Percentiles rank a stretch among this genome's conserved stretches.
phyloP scores from a whole-genome alignment of 2,329 filamentous ascomycete genomes.

The Colletotrichum abscissum region DNA sequence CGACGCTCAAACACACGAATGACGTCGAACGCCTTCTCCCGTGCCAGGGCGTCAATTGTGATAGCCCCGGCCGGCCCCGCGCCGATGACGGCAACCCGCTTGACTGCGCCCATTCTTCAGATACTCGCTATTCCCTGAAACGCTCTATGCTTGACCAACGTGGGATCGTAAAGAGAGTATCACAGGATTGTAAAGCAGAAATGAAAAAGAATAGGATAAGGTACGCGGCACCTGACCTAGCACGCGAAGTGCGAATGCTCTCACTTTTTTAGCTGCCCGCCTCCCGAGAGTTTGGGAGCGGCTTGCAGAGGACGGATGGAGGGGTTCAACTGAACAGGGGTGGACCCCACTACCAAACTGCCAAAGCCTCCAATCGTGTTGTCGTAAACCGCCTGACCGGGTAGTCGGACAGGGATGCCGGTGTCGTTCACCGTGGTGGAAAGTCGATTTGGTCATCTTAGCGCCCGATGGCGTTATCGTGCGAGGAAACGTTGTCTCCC shows the following conservation, averaged over 20 bases:
- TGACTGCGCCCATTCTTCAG: slow-evolving; percentile 37
- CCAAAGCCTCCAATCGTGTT: slow-evolving; percentile 16
- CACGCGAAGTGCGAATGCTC: background rate
- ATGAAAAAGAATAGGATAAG: background rate
- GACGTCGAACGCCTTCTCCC: slow-evolving; percentile 68
- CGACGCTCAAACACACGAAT: slow-evolving; percentile 73
- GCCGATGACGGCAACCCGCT: slow-evolving; percentile 68
- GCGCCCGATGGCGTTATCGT: slow-evolving; percentile 32
- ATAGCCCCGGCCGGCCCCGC: slow-evolving; percentile 71
- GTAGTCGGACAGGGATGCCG: slow-evolving; percentile 25
- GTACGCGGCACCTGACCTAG: background rate
- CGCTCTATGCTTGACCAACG: background rate
- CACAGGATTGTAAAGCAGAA: background rate
- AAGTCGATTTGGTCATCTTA: slow-evolving; percentile 25
- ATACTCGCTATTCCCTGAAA: background rate
- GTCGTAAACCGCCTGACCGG: slow-evolving; percentile 26
- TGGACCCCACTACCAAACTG: background rate
- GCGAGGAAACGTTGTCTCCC: background rate
- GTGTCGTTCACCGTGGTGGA: background rate
- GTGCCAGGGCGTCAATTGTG: slow-evolving; percentile 67
- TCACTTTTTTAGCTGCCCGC: slow-evolving; percentile 8
- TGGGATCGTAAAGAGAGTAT: background rate
- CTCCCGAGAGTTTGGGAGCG: slow-evolving; percentile 14
- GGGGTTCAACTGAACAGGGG: slow-evolving; percentile 5
- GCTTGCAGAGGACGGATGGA: background rate